These are phyloP conservation scores for Chenopodium berlandieri DNA, from an alignment of 148 eudicot species.

Conservation along the genomic window DNA sequence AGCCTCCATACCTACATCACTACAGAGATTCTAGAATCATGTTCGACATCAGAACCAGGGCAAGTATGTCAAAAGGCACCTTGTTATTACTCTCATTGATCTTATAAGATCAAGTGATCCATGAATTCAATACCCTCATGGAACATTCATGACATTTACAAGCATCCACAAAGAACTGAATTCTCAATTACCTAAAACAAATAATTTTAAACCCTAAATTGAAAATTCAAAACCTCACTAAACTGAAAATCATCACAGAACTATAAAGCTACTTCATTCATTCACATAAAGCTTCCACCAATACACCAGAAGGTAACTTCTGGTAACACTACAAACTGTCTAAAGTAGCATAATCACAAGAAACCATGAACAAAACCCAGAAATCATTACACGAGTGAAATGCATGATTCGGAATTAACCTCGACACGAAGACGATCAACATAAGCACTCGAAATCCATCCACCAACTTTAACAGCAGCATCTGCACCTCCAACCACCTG, in stretches of 20 bases:
- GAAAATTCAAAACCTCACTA: not conserved
- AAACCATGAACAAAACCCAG: not conserved
- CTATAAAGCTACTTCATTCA: not conserved
- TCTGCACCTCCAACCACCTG: conserved; percentile 95
- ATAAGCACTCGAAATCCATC: conserved; percentile 83
- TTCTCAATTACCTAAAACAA: not conserved
- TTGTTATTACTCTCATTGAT: not conserved
- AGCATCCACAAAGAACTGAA: not conserved
- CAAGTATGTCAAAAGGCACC: not conserved
- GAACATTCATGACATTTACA: not conserved
- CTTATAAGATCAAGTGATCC: not conserved
- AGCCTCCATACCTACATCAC: not conserved
- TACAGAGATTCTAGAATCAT: not conserved
- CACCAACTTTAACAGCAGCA: conserved; percentile 66
- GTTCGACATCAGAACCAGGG: not conserved
- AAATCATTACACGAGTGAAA: not conserved
- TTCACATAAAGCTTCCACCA: not conserved
- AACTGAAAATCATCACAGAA: not conserved
- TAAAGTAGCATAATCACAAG: not conserved
- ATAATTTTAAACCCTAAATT: not conserved
- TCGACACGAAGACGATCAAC: conserved; percentile 85
- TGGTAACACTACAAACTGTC: not conserved
- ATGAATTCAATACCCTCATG: not conserved
- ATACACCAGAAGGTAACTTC: not conserved
- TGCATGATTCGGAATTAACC: conserved; percentile 33